Base-by-base conservation (phyloP, 2,329 filamentous ascomycete species). In the Penicillium sclerotiorum region DNA sequence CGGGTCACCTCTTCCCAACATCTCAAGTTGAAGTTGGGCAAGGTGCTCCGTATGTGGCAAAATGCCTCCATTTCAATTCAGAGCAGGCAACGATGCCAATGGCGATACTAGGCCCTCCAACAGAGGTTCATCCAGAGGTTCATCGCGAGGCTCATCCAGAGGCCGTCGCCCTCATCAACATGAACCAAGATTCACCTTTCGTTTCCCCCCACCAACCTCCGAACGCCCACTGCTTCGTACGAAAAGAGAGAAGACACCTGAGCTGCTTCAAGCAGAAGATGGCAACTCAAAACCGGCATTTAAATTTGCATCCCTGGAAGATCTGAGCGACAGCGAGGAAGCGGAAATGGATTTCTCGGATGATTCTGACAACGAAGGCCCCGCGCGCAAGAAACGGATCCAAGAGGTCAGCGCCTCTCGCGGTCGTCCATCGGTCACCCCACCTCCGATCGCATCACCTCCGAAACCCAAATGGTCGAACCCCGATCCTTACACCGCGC, bases 401-500 rank as follows among this genome's bases (percentile, higher is more conserved):
- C n/a, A n/a, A n/a, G n/a, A n/a, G n/a, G n/a, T n/a, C n/a, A n/a
- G n/a, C n/a, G n/a, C n/a, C n/a, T n/a, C n/a, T n/a, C n/a, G n/a
- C n/a, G n/a, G n/a, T n/a, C n/a, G n/a, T n/a, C n/a, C n/a, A n/a
- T n/a, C n/a, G 23, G 45, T 50, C 5, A 50, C 49, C 11, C 43
- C 52, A 27, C 41, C 60, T 12, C 59, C 62, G 45, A 71, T 68
- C 9, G 41, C 52, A 7, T 46, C 55, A 9, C 48, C 45, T 4
- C 51, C 52, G 3, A 28, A 45, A 2, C 90, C 91, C 3, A 91
- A 88, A 69, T 97, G 93, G 93, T 96, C 91, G 4, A 97, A 97
- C 61, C 92, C 93, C 3, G 93, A 97, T 67, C 91, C 92, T 0
- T 96, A 97, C 71, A 95, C 90, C 5, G 88, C 84, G 2, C 77